Conservation (phyloP, 75 land plant species). For the Sequoia sempervirens region DNA sequence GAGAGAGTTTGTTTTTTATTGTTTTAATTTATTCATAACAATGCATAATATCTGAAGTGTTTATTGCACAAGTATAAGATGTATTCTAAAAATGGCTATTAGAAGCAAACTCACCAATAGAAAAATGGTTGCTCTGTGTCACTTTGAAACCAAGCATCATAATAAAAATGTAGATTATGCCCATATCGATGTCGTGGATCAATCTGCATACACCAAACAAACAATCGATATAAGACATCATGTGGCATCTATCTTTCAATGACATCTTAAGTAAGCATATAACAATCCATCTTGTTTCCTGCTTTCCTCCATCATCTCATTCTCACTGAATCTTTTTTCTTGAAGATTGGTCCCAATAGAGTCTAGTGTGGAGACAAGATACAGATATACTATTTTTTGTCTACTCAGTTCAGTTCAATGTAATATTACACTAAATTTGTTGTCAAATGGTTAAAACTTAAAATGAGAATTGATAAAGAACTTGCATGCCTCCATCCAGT, state of each 20-base stretch:
- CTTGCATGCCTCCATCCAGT: constrained; percentile 98
- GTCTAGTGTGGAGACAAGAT: not conserved
- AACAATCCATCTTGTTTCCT: not conserved
- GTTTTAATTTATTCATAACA: too few relatives aligned
- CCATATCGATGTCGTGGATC: constrained; percentile 92
- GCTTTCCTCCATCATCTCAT: not conserved
- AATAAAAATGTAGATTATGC: constrained; percentile 74
- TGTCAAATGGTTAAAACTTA: not conserved
- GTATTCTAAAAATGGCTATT: not conserved
- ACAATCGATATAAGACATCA: not conserved
- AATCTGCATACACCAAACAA: constrained; percentile 34
- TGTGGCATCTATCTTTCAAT: not conserved
- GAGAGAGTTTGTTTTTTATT: too few relatives aligned
- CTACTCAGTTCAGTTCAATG: not conserved
- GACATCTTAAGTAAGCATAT: not conserved
- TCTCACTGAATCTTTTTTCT: not conserved
- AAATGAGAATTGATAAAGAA: not conserved
- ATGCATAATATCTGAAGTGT: not conserved
- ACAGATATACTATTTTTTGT: not conserved
- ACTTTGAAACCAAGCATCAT: constrained; percentile 52
- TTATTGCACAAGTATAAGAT: not conserved
- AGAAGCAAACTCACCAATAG: constrained; percentile 55
- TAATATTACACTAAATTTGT: not conserved
- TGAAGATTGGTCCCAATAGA: not conserved
- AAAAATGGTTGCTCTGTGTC: constrained; percentile 77